phyloP scores from a whole-genome alignment of 2,329 filamentous ascomycete genomes.

The Fusarium cicatricum region DNA sequence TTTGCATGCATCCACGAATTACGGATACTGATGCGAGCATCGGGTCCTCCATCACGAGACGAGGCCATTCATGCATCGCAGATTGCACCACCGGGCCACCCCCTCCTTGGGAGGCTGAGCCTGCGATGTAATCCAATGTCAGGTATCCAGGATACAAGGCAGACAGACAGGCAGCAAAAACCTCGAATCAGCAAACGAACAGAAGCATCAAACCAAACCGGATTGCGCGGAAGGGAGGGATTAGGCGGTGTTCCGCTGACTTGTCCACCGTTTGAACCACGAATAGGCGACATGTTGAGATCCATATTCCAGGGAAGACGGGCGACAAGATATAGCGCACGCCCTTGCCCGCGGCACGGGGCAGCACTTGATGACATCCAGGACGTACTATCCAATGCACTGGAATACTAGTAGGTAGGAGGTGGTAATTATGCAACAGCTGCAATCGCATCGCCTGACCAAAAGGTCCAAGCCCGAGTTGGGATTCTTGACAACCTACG shows the following conservation, averaged over 20 bases:
- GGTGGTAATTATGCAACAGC: not conserved
- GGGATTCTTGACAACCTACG: too few relatives aligned
- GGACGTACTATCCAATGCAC: too few relatives aligned
- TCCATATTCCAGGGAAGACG: not conserved
- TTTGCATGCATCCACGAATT: too few relatives aligned
- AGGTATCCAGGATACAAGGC: constrained; percentile 16
- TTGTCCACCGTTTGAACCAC: not conserved
- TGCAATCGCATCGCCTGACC: not conserved
- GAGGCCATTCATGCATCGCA: constrained; percentile 15
- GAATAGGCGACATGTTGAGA: not conserved
- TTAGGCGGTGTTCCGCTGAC: constrained; percentile 11
- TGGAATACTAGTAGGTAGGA: too few relatives aligned
- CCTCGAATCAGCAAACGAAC: constrained; percentile 24
- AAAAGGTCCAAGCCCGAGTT: too few relatives aligned
- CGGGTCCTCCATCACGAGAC: constrained; percentile 3
- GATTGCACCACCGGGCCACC: constrained; percentile 1
- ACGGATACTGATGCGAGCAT: not conserved
- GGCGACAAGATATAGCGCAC: not conserved
- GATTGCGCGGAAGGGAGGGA: constrained; percentile 19
- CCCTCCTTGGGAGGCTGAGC: constrained; percentile 35
- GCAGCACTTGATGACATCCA: constrained; percentile 1
- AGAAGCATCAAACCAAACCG: not conserved
- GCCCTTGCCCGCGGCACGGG: constrained; percentile 5
- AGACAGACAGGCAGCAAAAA: constrained; percentile 11
- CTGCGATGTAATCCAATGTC: constrained; percentile 32